Evolutionary conservation across 805 yeast species (phyloP).

Genomic region (Candida morakotiae): DNA sequence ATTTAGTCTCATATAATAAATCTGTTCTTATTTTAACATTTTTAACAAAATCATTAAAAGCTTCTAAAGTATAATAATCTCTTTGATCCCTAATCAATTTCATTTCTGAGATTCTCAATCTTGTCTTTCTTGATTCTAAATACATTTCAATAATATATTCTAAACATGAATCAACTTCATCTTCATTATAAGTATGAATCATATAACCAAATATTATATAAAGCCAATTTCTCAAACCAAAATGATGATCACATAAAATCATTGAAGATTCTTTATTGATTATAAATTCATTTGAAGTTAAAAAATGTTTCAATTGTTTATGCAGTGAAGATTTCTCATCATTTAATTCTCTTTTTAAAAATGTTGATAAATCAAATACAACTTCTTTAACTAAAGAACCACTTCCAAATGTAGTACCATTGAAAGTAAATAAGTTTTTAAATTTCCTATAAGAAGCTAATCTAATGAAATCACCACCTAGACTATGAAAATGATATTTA

Average conservation of each 20-base stretch:
- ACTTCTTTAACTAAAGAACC: slow-evolving; percentile 30
- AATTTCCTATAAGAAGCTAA: slow-evolving; percentile 31
- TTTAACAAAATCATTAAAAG: slow-evolving; percentile 21
- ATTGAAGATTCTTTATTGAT: slow-evolving; percentile 9
- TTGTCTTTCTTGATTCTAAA: slow-evolving; percentile 15
- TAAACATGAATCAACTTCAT: slow-evolving; percentile 19
- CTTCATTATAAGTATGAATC: slow-evolving; percentile 17
- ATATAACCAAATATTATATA: slow-evolving; percentile 22
- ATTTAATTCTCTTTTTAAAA: slow-evolving; percentile 24
- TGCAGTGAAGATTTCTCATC: slow-evolving; percentile 11
- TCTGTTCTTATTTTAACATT: slow-evolving; percentile 20
- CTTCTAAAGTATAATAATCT: slow-evolving; percentile 12
- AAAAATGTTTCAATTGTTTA: slow-evolving; percentile 18
- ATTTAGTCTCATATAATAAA: slow-evolving; percentile 16
- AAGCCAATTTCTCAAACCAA: slow-evolving; percentile 13
- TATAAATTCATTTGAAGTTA: slow-evolving; percentile 13
- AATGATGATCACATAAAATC: slow-evolving; percentile 13
- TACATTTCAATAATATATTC: slow-evolving; percentile 31
- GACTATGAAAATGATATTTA: slow-evolving; percentile 27
- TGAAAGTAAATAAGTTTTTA: slow-evolving; percentile 19
- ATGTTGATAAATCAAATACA: slow-evolving; percentile 30
- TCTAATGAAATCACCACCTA: slow-evolving; percentile 32
- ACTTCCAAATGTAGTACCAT: slow-evolving; percentile 31
- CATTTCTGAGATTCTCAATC: slow-evolving; percentile 5
- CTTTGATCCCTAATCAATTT: slow-evolving; percentile 6